Base-by-base conservation (phyloP, 371 early-diverging fungal species). In the Lichtheimia ramosa region DNA sequence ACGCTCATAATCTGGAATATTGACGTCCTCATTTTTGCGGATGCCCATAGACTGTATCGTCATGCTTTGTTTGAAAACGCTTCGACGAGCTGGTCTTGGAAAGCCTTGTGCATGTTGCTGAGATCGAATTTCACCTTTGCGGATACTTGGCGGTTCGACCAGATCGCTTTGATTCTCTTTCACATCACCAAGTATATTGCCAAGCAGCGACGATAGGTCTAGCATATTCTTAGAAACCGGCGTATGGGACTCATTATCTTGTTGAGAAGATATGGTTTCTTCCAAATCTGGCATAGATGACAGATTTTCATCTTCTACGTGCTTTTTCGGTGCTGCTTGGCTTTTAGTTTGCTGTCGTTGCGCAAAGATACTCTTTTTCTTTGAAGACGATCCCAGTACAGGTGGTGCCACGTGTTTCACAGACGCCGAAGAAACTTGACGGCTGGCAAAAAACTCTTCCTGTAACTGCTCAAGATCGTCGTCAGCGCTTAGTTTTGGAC, bases 381-480 rank as follows among this genome's bases (percentile, higher is more conserved):
- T 71, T 23, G 55, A 3, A 7, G 55, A 10, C 43, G 43, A 46
- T 49, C 56, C 54, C 34, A 57, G 25, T 14, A 61, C 46, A 40
- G 58, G 56, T 43, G 59, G 39, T 15, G 61, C 48, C 43, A 63
- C 66, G n/a, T 79, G 66, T 40, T 68, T 54, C 14, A 81, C 82
- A 23, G 70, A 67, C 5, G 88, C 87, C 0, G 86, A 79, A 5
- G 81, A 82, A 21, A 43, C 59, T 50, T 66, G 73, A 1, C 68
- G 56, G 7, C 63, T 69, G 16, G 58, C 71, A 51, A 79, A 70
- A 59, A 87, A 89, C 52, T 83, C 83, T 24, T 74, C 66, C 42
- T 89, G 87, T 50, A 87, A 58, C 14, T 71, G 70, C 39, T 86
- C 77, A 5, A 89, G 73, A 56, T 86, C 87, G 18, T 62, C 63